These are phyloP conservation scores for Tulasnella sp. DNA, from an alignment of 768 basidiomycete species.

Conservation along the genomic window DNA sequence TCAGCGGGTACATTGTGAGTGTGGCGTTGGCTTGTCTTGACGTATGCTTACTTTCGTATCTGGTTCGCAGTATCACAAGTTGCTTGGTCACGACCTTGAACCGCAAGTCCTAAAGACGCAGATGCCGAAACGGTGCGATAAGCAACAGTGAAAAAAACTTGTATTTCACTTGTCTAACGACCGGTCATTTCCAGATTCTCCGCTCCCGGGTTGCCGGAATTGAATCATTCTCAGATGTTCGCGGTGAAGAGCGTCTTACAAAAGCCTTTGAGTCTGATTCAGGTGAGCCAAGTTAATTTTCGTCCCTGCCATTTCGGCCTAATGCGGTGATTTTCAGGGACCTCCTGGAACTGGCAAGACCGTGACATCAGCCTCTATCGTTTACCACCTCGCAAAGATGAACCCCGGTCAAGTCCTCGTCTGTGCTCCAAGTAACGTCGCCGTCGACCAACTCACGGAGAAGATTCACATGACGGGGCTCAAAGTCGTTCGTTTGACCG, in stretches of 20 bases:
- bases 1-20: slow-evolving; percentile 94
- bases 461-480: slow-evolving; percentile 99
- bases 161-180: not conserved
- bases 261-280: slow-evolving; percentile 95
- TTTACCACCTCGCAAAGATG: slow-evolving; percentile 99
- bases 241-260: slow-evolving; percentile 98
- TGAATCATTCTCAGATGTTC: slow-evolving; percentile 99
- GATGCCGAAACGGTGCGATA: slow-evolving; percentile 25
- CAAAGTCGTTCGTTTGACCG: slow-evolving; percentile 95
- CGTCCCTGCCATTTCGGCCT: not conserved
- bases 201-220: slow-evolving; percentile 92
- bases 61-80: slow-evolving; percentile 99
- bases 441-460: slow-evolving; percentile 97
- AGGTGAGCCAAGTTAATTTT: slow-evolving; percentile 39
- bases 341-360: slow-evolving; percentile 99
- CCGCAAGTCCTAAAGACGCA: slow-evolving; percentile 62
- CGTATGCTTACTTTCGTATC: not conserved
- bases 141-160: slow-evolving; percentile 91
- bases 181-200: slow-evolving; percentile 54
- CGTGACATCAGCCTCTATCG: slow-evolving; percentile 97
- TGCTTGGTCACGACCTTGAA: slow-evolving; percentile 95
- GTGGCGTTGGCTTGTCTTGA: slow-evolving; percentile 11
- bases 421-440: slow-evolving; percentile 97
- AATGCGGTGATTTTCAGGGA: slow-evolving; percentile 43
- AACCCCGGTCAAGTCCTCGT: slow-evolving; percentile 99